phyloP scores from a whole-genome alignment of 257 asterid genomes.

The Nicotiana benthamiana region DNA sequence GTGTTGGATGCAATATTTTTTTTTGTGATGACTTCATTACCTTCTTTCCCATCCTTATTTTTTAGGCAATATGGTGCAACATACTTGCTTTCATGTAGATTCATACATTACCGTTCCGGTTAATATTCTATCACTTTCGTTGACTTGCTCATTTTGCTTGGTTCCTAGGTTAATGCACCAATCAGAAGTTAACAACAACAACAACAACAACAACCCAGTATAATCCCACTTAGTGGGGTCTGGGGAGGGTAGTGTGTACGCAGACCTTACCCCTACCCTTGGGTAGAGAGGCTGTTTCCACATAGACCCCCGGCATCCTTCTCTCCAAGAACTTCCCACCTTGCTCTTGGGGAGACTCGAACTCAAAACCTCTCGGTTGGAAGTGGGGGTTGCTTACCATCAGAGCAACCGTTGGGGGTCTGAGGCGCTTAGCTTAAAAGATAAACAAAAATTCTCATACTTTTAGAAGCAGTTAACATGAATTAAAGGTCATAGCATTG shows the following conservation, averaged over 20 bases:
- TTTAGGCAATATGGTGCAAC: background rate
- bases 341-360: too few relatives aligned
- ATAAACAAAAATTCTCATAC: background rate
- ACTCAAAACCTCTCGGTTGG: too few relatives aligned
- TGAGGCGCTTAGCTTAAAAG: background rate
- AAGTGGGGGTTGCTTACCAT: too few relatives aligned
- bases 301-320: too few relatives aligned
- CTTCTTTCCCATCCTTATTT: background rate
- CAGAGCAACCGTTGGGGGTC: too few relatives aligned
- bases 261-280: too few relatives aligned
- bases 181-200: too few relatives aligned
- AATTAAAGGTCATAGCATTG: background rate
- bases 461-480: background rate
- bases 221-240: too few relatives aligned
- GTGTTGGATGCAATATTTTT: background rate
- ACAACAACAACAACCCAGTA: too few relatives aligned
- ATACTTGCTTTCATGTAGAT: background rate
- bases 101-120: background rate
- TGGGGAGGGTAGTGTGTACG: too few relatives aligned
- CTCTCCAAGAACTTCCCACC: too few relatives aligned
- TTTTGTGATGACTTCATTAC: background rate
- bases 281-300: too few relatives aligned
- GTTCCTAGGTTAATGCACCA: background rate
- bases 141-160: background rate
- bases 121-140: background rate